Evolutionary conservation across 2,329 filamentous ascomycete genomes (phyloP), one percentile per base, ranked within the genome.

Genomic region (Lecanicillium sp.): DNA sequence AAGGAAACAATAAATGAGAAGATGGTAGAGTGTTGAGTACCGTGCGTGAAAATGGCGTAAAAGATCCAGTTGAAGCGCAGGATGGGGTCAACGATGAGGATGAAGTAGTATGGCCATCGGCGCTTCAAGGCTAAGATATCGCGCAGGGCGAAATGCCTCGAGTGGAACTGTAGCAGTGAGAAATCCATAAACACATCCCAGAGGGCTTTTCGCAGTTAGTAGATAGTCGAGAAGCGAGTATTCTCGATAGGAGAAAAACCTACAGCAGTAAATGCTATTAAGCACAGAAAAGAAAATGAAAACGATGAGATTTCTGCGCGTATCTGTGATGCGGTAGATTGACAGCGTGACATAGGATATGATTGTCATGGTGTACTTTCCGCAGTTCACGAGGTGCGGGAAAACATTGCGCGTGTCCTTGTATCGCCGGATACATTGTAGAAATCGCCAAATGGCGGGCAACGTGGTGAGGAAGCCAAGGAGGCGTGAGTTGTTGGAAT

Each of bases 181-280:
- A 92, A 97, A 59, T 98, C 92, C 85, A 97, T 96, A 47, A 87
- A 79, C 2, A 98, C 65, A 56, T 98, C 92, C 92, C 92, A 98
- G 30, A 95, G 74, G 9, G 81, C 78, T 81, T 39, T 4, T 8
- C 1, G n/a, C 4, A 4, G 39, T 46, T 14, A 49, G 28, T 22
- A 28, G 40, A 17, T 29, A 38, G 10, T 14, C 2, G n/a, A 13
- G n/a, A 14, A 14, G 4, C 13, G 12, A 5, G 9, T 4, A n/a
- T n/a, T n/a, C n/a, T n/a, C n/a, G 5, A 18, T 10, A 10, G n/a
- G 17, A 32, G 4, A 30, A 1, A 4, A 11, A 67, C 77, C 65
- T 65, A 81, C 79, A 87, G 49, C 76, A 81, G 59, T 96, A 97
- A 19, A 94, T 61, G 32, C 81, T 75, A 57, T 96, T 98, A 47